Evolutionary conservation across 202 grass and related monocot species (phyloP).

Genomic region (Musa balbisiana): DNA sequence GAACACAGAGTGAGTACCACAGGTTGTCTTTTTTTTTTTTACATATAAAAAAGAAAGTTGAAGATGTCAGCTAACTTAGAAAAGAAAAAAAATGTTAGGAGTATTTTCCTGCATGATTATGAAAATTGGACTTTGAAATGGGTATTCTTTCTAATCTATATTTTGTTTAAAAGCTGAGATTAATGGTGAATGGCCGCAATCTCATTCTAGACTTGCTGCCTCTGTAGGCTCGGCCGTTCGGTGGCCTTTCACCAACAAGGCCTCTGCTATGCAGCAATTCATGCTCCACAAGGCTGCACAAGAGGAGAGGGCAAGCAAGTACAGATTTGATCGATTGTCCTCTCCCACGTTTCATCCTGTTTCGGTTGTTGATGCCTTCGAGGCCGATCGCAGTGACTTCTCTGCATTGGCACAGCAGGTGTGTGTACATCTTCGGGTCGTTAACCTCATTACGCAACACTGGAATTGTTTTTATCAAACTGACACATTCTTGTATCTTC

Average conservation of each 20-base stretch:
- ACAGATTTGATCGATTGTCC: neutral
- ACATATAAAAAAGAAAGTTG: too few relatives aligned
- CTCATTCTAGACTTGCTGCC: too few relatives aligned
- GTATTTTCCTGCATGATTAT: too few relatives aligned
- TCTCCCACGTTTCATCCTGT: neutral
- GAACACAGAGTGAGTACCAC: too few relatives aligned
- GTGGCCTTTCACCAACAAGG: constrained; percentile 5
- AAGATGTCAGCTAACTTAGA: too few relatives aligned
- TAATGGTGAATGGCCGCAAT: too few relatives aligned
- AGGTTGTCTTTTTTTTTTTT: too few relatives aligned
- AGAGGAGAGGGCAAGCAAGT: neutral
- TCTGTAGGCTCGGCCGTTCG: neutral
- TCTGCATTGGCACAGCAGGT: neutral
- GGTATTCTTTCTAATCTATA: neutral
- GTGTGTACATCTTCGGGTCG: neutral
- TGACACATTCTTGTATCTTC: neutral
- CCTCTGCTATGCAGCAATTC: constrained; percentile 11
- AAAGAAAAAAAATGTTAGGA: too few relatives aligned
- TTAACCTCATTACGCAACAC: neutral
- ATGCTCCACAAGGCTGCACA: constrained; percentile 2
- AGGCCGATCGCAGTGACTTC: neutral
- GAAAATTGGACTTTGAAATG: too few relatives aligned
- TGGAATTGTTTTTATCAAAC: neutral
- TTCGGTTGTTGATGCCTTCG: neutral
- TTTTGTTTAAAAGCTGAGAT: neutral